A percentile compares a stretch with the other conserved stretches of the same genome.
These are phyloP conservation scores for Phytophthora pluvialis DNA, from an alignment of 352 stramenopile genomes.

Conservation along the genomic window DNA sequence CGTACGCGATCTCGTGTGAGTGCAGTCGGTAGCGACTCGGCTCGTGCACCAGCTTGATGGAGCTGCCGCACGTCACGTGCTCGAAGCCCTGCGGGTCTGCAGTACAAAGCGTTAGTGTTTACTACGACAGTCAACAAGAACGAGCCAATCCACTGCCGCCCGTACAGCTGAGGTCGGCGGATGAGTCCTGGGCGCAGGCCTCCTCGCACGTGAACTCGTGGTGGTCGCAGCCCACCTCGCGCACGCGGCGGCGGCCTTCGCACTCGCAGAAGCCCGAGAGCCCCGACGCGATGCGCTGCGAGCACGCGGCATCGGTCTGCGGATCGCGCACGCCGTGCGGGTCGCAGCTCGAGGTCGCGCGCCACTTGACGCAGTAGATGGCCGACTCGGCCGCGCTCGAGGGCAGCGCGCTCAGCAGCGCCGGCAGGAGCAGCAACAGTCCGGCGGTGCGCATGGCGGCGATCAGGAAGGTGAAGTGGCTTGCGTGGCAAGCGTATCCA, in stretches of 20 bases:
- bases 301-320: slow-evolving; percentile 67
- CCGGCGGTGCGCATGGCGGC: slow-evolving; percentile 18
- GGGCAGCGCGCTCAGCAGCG: slow-evolving; percentile 8
- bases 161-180: slow-evolving; percentile 76
- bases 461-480: slow-evolving; percentile 12
- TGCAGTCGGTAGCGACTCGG: slow-evolving; percentile 76
- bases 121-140: background rate
- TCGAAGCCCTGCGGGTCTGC: slow-evolving; percentile 79
- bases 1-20: slow-evolving; percentile 86
- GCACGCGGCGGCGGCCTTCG: slow-evolving; percentile 74
- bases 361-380: slow-evolving; percentile 72
- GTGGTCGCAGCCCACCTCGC: slow-evolving; percentile 79
- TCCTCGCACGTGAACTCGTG: slow-evolving; percentile 81
- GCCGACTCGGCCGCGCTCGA: slow-evolving; percentile 5
- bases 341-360: slow-evolving; percentile 72
- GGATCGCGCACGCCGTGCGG: slow-evolving; percentile 71
- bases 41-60: slow-evolving; percentile 86
- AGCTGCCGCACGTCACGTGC: slow-evolving; percentile 83
- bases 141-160: background rate
- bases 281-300: slow-evolving; percentile 48
- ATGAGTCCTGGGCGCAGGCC: slow-evolving; percentile 72
- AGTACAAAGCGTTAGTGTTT: slow-evolving; percentile 10
- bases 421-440: slow-evolving; percentile 20
- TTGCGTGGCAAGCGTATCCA: slow-evolving; percentile 38
- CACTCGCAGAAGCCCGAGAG: slow-evolving; percentile 84